Evolutionary conservation across 139 green algal genomes (phyloP).

Genomic region (Pleodorina starrii): DNA sequence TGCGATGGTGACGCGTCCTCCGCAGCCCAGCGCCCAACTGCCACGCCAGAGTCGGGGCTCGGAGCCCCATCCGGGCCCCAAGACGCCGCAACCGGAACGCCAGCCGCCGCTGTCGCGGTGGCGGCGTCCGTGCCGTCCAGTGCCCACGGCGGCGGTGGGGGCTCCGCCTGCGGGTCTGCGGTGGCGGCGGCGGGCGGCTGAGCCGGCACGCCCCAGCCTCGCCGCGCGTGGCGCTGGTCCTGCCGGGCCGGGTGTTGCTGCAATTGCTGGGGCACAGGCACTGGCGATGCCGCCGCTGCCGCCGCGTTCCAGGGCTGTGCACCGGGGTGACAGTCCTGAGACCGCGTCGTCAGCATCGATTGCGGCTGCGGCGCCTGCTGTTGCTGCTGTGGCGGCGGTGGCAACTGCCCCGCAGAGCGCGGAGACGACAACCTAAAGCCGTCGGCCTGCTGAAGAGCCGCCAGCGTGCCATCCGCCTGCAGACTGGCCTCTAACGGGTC

Average conservation of each 20-base stretch:
- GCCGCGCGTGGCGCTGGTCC: not conserved
- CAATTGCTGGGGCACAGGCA: not conserved
- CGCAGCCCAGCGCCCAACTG: too few species aligned
- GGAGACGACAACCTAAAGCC: slow-evolving; percentile 35
- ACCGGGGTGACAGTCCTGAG: too few species aligned
- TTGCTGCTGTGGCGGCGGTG: not conserved
- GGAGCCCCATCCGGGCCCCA: not conserved
- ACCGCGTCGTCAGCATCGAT: too few species aligned
- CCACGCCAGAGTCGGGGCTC: too few species aligned
- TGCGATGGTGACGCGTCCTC: too few species aligned
- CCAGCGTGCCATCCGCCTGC: not conserved
- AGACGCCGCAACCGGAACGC: not conserved
- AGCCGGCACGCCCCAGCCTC: slow-evolving; percentile 13
- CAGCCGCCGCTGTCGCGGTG: not conserved
- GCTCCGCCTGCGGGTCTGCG: not conserved
- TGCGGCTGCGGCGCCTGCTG: too few species aligned
- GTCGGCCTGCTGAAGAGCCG: slow-evolving; percentile 22
- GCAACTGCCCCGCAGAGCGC: not conserved
- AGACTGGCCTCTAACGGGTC: slow-evolving; percentile 43
- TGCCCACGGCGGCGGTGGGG: not conserved
- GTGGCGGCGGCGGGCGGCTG: not conserved
- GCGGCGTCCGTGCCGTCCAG: not conserved
- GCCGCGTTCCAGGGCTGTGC: too few species aligned
- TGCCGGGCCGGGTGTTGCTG: not conserved
- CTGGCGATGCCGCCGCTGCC: too few species aligned